phyloP scores from a whole-genome alignment of 2,329 filamentous ascomycete species.

The Xylariaceae sp. region DNA sequence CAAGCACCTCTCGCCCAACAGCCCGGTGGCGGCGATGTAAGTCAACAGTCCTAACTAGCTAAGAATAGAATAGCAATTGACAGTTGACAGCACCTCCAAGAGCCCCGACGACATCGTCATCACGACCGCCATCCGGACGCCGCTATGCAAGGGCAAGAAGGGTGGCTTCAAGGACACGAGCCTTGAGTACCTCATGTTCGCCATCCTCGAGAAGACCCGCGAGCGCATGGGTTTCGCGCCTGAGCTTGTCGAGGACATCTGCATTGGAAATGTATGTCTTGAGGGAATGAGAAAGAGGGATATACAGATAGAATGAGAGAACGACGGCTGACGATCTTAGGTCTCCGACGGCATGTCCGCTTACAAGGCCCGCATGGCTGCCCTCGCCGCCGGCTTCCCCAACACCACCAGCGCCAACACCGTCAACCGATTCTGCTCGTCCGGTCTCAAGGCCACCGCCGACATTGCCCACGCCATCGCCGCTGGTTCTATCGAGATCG shows the following conservation, averaged over 20 bases:
- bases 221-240: slow-evolving; percentile 74
- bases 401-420: slow-evolving; percentile 78
- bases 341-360: slow-evolving; percentile 80
- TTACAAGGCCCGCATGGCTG: slow-evolving; percentile 84
- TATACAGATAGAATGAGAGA: too few relatives aligned
- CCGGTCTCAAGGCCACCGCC: slow-evolving; percentile 89
- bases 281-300: background rate
- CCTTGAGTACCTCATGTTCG: slow-evolving; percentile 80
- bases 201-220: slow-evolving; percentile 71
- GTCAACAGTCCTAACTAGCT: slow-evolving; percentile 28
- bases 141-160: slow-evolving; percentile 81
- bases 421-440: slow-evolving; percentile 96
- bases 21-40: slow-evolving; percentile 72
- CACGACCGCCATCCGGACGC: slow-evolving; percentile 84
- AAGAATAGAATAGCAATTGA: background rate
- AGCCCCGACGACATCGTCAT: slow-evolving; percentile 96
- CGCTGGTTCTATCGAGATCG: slow-evolving; percentile 75
- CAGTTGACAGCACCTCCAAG: slow-evolving; percentile 65
- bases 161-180: slow-evolving; percentile 92
- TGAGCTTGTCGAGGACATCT: slow-evolving; percentile 79
- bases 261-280: slow-evolving; percentile 73
- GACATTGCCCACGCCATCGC: slow-evolving; percentile 88
- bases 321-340: slow-evolving; percentile 36
- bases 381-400: slow-evolving; percentile 87
- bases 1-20: slow-evolving; percentile 73